These are phyloP conservation scores for Biscutella laevigata DNA, from an alignment of 441 rosid genomes.

Conservation along the genomic window DNA sequence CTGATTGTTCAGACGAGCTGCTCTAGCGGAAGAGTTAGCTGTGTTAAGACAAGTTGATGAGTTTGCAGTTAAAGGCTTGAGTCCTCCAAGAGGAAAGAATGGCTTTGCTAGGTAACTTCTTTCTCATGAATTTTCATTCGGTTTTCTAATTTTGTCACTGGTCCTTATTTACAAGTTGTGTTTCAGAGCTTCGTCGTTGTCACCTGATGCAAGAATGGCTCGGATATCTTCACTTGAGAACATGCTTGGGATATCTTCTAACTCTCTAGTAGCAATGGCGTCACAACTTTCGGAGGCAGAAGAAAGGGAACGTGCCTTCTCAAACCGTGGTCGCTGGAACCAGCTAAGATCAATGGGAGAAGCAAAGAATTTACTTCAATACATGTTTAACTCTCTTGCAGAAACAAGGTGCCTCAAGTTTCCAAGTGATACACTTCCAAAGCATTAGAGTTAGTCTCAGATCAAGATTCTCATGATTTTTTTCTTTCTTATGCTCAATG, in stretches of 20 bases:
- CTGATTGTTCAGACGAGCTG: constrained; percentile 64
- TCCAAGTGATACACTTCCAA: neutral
- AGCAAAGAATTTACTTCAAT: constrained; percentile 90
- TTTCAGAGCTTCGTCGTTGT: constrained; percentile 85
- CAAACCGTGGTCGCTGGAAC: constrained; percentile 94
- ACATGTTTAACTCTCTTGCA: constrained; percentile 82
- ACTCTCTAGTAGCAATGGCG: constrained; percentile 94
- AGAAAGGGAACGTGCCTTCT: constrained; percentile 82
- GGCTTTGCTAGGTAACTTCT: constrained; percentile 81
- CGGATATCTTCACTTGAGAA: constrained; percentile 80
- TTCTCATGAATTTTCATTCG: neutral
- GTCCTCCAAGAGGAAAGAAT: constrained; percentile 93
- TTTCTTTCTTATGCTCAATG: neutral
- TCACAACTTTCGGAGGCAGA: constrained; percentile 98
- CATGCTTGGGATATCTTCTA: constrained; percentile 87
- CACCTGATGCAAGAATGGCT: constrained; percentile 84
- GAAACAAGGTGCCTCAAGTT: constrained; percentile 58
- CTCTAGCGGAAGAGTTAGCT: constrained; percentile 84
- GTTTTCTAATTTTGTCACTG: neutral
- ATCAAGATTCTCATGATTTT: neutral
- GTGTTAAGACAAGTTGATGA: constrained; percentile 87
- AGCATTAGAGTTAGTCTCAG: neutral
- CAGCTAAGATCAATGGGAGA: constrained; percentile 97
- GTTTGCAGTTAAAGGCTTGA: constrained; percentile 76
- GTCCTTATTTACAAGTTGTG: constrained; percentile 11